Base-by-base conservation (phyloP, 164 flowering plant species). In the Magnolia changhungtana region DNA sequence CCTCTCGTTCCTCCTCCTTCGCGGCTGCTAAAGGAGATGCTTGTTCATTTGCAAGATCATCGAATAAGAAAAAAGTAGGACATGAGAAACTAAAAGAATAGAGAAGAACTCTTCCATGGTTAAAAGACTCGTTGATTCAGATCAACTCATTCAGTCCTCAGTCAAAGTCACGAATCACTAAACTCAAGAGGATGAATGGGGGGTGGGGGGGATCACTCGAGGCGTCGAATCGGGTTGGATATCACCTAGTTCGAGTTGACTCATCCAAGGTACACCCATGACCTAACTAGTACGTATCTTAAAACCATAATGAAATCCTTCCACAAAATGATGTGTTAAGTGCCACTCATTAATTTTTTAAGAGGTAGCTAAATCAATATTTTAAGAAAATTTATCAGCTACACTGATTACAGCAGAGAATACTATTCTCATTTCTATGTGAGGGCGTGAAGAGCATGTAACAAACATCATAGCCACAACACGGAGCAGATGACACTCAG, bases 41-140 rank as follows among this genome's bases (percentile, higher is more conserved):
- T 70, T 75, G 75, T 51, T 84, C 78, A 74, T 69, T 83, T 23
- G 78, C 78, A 74, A 87, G 78, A 55, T 74, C 82, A 81, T 72
- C 90, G 86, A 73, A 1, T 59, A n/a, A 67, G 19, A 16, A 50
- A n/a, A 66, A 50, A 55, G 67, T 37, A 9, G 58, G n/a, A 19
- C 55, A 20, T 58, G 29, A 59, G 51, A 16, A 45, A 70, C 5
- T 16, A 69, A 55, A 75, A 21, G 71, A 66, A 63, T 55, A 6
- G 31, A 55, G 61, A 11, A 55, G 10, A 16, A 13, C 61, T 55
- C 61, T 37, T 4, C 45, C 45, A 37, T 37, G 45, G 7, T 37
- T 37, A 37, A 37, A 37, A 37, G 45, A 37, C 45, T 37, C 45
- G 0, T 3, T 37, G 45, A 37, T 37, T 37, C 45, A 37, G 45